Percentiles rank a stretch among this genome's conserved stretches.
Conservation (phyloP, 768 basidiomycete genomes). For the Termitomyces heimii region DNA sequence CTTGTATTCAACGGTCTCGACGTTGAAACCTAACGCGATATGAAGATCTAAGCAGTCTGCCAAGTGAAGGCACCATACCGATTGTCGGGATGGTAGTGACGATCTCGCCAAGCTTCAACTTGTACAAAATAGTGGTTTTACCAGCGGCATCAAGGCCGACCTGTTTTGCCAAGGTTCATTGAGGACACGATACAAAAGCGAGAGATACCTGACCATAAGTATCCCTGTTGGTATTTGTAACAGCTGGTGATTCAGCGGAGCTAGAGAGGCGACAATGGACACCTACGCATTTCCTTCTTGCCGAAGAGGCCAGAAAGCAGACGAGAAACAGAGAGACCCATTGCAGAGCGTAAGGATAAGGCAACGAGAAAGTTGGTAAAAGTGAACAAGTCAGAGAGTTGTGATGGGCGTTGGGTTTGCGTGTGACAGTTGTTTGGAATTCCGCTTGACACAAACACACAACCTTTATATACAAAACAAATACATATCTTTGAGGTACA, state of each 20-base stretch:
- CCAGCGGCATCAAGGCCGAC: conserved; percentile 99
- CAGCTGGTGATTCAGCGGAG: conserved; percentile 23
- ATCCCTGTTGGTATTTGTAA: conserved; percentile 62
- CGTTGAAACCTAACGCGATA: conserved; percentile 84
- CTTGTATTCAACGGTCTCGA: conserved; percentile 99
- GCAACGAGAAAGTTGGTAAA: conserved; percentile 25
- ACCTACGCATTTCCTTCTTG: conserved; percentile 99
- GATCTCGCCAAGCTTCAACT: conserved; percentile 99
- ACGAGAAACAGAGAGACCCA: conserved; percentile 76
- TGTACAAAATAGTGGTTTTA: conserved; percentile 98
- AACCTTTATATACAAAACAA: not conserved
- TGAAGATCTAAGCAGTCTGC: conserved; percentile 15
- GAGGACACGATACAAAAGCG: conserved; percentile 10
- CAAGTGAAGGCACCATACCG: conserved; percentile 49
- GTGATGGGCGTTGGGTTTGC: conserved; percentile 25
- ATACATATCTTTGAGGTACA: not conserved
- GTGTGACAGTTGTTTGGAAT: conserved; percentile 40
- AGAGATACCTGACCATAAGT: conserved; percentile 65
- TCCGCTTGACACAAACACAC: conserved; percentile 30
- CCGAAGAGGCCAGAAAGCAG: conserved; percentile 85
- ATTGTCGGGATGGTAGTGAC: conserved; percentile 99
- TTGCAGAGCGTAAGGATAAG: conserved; percentile 35
- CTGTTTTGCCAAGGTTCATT: conserved; percentile 29
- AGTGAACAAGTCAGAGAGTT: conserved; percentile 18
- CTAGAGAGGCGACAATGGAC: conserved; percentile 20